Evolutionary conservation across 208 protist genomes (phyloP).

Genomic region (Acanthamoeba culbertsoni): DNA sequence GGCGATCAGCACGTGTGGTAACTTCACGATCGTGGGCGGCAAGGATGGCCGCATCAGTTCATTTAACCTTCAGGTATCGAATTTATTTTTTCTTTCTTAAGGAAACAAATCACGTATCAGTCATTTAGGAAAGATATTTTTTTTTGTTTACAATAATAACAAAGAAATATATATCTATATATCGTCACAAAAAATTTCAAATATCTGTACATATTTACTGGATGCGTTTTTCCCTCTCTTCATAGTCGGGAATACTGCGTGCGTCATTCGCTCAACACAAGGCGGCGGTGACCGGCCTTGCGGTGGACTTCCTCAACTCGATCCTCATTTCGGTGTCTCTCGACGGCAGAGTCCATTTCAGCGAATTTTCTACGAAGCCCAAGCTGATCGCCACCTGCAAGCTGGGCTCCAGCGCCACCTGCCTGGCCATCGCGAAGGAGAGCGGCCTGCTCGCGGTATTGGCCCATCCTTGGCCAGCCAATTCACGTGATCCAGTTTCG

Average conservation of each 20-base stretch:
- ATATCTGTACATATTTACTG: neutral
- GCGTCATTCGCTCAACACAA: neutral
- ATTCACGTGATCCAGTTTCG: too few species aligned
- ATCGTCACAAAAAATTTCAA: too few species aligned
- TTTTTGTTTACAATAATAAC: too few species aligned
- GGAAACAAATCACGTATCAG: neutral
- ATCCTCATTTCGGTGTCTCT: slow-evolving; percentile 30
- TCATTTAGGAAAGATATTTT: too few species aligned
- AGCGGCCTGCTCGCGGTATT: slow-evolving; percentile 7
- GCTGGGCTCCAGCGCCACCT: neutral
- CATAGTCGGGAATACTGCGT: neutral
- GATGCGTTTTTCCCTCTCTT: neutral
- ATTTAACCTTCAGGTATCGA: slow-evolving; percentile 69
- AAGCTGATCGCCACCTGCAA: neutral
- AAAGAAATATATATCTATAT: too few species aligned
- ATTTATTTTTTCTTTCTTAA: neutral
- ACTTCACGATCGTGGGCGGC: slow-evolving; percentile 65
- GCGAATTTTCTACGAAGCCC: neutral
- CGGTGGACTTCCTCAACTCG: slow-evolving; percentile 63
- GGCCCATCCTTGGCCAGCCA: too few species aligned
- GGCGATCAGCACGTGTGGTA: slow-evolving; percentile 62
- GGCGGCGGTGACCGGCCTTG: slow-evolving; percentile 7
- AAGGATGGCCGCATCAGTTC: slow-evolving; percentile 19
- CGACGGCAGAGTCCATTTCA: slow-evolving; percentile 48
- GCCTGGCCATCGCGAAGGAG: slow-evolving; percentile 3